Percentiles rank a stretch among this genome's conserved stretches.
Conservation (phyloP, 1,284 basidiomycete genomes). For the Cryptococcus amylolentus region DNA sequence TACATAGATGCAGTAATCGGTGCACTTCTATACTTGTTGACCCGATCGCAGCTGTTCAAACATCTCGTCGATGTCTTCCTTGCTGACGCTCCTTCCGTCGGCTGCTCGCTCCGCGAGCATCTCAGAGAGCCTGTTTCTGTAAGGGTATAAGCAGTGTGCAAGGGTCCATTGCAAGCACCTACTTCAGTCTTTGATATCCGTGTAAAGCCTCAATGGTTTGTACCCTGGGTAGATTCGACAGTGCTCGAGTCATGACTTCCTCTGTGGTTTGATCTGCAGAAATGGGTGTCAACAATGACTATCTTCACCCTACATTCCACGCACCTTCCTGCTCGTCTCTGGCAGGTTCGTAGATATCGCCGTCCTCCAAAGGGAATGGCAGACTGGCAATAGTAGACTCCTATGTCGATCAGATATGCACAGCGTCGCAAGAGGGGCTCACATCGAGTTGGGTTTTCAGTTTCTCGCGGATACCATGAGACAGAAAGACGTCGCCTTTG, state of each 20-base stretch:
- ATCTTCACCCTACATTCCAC: not conserved
- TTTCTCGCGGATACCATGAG: slow-evolving; percentile 31
- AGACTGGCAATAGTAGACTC: slow-evolving; percentile 19
- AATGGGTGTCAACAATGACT: not conserved
- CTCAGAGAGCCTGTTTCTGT: not conserved
- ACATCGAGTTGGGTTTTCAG: slow-evolving; percentile 30
- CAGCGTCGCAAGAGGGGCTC: slow-evolving; percentile 5
- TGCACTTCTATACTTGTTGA: too few species aligned
- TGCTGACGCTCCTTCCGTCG: slow-evolving; percentile 30
- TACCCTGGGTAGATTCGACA: slow-evolving; percentile 36
- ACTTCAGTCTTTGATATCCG: slow-evolving; percentile 47
- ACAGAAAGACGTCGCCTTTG: slow-evolving; percentile 45
- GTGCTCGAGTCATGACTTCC: slow-evolving; percentile 37
- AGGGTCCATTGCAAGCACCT: slow-evolving; percentile 6
- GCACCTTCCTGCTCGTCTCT: slow-evolving; percentile 31
- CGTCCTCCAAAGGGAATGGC: slow-evolving; percentile 45
- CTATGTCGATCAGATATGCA: slow-evolving; percentile 8
- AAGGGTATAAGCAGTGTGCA: too few species aligned
- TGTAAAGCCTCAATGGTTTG: slow-evolving; percentile 49
- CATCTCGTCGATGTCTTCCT: slow-evolving; percentile 40
- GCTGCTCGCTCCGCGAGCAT: slow-evolving; percentile 22
- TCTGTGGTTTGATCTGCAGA: slow-evolving; percentile 42
- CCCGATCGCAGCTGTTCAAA: slow-evolving; percentile 26
- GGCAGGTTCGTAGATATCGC: slow-evolving; percentile 47
- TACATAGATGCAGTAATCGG: too few species aligned